A percentile compares a stretch with the other conserved stretches of the same genome.
Conservation (phyloP, 352 stramenopile species). For the Bremia lactucae region DNA sequence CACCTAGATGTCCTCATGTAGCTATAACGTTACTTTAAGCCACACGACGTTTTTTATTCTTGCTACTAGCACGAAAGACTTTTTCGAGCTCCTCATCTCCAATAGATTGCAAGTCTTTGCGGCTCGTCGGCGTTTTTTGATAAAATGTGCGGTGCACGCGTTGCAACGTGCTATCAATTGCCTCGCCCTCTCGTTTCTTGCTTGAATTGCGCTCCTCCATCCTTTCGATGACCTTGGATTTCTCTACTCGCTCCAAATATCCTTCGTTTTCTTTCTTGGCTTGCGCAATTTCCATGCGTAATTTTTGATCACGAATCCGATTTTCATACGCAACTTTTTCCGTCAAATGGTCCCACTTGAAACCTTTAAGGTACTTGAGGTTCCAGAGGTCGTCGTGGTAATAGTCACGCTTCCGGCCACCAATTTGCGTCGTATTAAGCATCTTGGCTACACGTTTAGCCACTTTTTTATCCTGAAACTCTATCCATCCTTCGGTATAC, state of each 20-base stretch:
- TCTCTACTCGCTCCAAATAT: slow-evolving; percentile 80
- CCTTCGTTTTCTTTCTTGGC: slow-evolving; percentile 80
- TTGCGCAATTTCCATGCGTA: slow-evolving; percentile 82
- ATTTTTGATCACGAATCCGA: slow-evolving; percentile 75
- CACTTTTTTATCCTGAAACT: slow-evolving; percentile 96
- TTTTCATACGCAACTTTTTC: slow-evolving; percentile 95
- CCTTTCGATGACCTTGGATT: slow-evolving; percentile 79
- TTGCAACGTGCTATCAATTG: slow-evolving; percentile 14
- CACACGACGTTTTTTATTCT: slow-evolving; percentile 53
- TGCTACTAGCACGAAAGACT: slow-evolving; percentile 43
- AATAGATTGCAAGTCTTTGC: slow-evolving; percentile 54
- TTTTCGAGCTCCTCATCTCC: slow-evolving; percentile 38
- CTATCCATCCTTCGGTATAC: slow-evolving; percentile 97
- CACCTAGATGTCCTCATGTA: slow-evolving; percentile 5
- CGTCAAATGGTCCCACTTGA: slow-evolving; percentile 98
- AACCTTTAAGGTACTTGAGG: slow-evolving; percentile 97
- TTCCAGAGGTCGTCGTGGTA: slow-evolving; percentile 99
- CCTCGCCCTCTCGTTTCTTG: slow-evolving; percentile 10
- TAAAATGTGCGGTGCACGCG: slow-evolving; percentile 67
- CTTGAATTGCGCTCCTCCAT: slow-evolving; percentile 73
- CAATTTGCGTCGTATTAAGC: slow-evolving; percentile 90
- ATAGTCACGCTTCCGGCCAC: slow-evolving; percentile 90
- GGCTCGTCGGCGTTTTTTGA: slow-evolving; percentile 60
- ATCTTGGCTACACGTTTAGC: slow-evolving; percentile 89
- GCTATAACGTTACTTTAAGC: slow-evolving; percentile 10